A percentile compares a stretch with the other conserved stretches of the same genome.
Evolutionary conservation across 192 early-diverging fungal species (phyloP).

Genomic region (Backusella circina): DNA sequence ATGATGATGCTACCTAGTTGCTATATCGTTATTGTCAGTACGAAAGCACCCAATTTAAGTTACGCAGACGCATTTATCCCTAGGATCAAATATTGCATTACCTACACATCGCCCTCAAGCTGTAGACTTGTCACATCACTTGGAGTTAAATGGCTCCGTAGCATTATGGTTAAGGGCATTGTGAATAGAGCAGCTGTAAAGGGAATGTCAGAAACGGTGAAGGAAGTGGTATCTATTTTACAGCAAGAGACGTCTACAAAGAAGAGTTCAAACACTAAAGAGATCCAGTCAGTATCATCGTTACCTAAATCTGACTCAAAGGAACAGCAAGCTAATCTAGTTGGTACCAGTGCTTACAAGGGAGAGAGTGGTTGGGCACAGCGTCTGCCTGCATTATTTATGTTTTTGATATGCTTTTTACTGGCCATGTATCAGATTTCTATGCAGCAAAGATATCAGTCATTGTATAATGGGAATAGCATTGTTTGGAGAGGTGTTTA

Average conservation of each 20-base stretch:
- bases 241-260: constrained; percentile 34
- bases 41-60: constrained; percentile 55
- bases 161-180: constrained; percentile 66
- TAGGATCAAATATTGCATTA: constrained; percentile 63
- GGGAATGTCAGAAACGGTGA: constrained; percentile 52
- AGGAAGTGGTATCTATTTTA: constrained; percentile 42
- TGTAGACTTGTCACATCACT: constrained; percentile 53
- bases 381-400: not conserved
- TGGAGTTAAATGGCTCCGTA: constrained; percentile 68
- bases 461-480: constrained; percentile 11
- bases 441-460: constrained; percentile 12
- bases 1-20: constrained; percentile 15
- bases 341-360: not conserved
- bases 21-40: constrained; percentile 43
- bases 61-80: constrained; percentile 71
- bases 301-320: constrained; percentile 18
- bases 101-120: constrained; percentile 43
- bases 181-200: constrained; percentile 55
- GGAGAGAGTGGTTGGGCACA: not conserved
- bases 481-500: constrained; percentile 41
- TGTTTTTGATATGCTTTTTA: not conserved
- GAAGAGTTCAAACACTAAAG: not conserved
- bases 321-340: not conserved
- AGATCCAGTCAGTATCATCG: not conserved
- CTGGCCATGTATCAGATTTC: not conserved